Conservation (phyloP, 2,329 filamentous ascomycete species). For the Colletotrichum tropicicola region DNA sequence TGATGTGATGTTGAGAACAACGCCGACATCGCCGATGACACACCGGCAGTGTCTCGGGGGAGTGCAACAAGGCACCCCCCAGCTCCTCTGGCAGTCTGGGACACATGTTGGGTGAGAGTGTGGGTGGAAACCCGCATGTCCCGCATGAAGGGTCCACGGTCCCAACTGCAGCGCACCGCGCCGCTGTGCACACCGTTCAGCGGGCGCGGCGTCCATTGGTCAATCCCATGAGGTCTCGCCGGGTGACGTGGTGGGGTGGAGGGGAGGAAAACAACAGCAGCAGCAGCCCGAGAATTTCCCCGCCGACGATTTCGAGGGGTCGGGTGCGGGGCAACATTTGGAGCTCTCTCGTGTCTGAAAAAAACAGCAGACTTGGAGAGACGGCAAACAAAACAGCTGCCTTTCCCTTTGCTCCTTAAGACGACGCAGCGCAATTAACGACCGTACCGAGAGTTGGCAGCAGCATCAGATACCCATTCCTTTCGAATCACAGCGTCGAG, state of each 20-base stretch:
- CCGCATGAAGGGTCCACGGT: background rate
- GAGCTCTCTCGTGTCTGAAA: slow-evolving; percentile 1
- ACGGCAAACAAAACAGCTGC: slow-evolving; percentile 2
- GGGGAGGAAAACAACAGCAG: background rate
- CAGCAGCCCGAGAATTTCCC: slow-evolving; percentile 14
- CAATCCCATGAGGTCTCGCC: slow-evolving; percentile 9
- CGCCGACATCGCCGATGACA: background rate
- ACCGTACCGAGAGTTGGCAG: background rate
- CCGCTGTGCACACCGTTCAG: background rate
- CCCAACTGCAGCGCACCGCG: background rate
- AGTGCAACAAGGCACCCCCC: background rate
- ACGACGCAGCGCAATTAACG: background rate
- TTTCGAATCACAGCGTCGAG: background rate
- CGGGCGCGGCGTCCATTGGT: slow-evolving; percentile 8
- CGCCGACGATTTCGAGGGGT: background rate
- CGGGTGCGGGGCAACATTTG: slow-evolving; percentile 20
- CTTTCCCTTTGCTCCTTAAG: background rate
- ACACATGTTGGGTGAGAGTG: background rate
- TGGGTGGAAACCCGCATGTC: slow-evolving; percentile 4
- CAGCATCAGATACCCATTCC: background rate
- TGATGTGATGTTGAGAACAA: background rate
- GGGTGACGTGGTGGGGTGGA: slow-evolving; percentile 20
- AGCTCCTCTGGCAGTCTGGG: slow-evolving; percentile 17
- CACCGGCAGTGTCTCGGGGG: background rate
- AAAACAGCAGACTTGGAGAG: background rate